Base-by-base conservation (phyloP, 2,329 filamentous ascomycete genomes). In the Epichloe scottii region DNA sequence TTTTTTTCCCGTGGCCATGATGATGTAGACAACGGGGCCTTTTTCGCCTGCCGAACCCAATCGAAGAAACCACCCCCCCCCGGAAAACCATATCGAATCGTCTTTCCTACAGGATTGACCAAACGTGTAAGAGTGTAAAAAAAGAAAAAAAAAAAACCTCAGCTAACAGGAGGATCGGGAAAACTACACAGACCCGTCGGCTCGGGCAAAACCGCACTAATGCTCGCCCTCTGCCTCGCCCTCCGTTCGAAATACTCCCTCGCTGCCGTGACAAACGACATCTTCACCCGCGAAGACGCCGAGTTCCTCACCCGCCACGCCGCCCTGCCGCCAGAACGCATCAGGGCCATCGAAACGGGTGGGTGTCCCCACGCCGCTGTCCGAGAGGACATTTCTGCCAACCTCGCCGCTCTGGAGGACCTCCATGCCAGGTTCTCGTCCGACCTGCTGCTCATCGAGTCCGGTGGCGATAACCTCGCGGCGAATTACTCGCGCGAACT, bases 261-360 rank as follows among this genome's bases (percentile, higher is more conserved):
- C 62, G 93, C 93, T 1, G 93, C 89, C 54, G 91, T 98, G 21
- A 98, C 93, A 47, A 97, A 97, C 76, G 91, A 97, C 75, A 97
- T 97, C 75, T 97, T 97, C 76, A 97, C 91, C 21, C 85, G 86
- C 57, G 93, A 98, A 72, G 93, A 98, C 75, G 90, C 90, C 73
- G 93, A 97, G 70, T 98, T 98, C 73, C 82, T 98, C 26, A 95
- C 89, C 53, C 82, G 83, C 52, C 78, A 96, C 76, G 77, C 80
- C 57, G 93, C 93, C 5, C 83, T 97, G 0, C 85, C 90, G 0
- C 78, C 90, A 5, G 68, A 78, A 30, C 87, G 91, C 54, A 97
- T 97, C 72, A 82, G 85, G 54, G 93, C 93, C 63, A 97, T 98
- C 68, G 93, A 98, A 71, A 98, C 93, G 2, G 93, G 93, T 58